These are phyloP conservation scores for Scutellaria minor DNA, from an alignment of 257 asterid genomes.

Conservation along the genomic window DNA sequence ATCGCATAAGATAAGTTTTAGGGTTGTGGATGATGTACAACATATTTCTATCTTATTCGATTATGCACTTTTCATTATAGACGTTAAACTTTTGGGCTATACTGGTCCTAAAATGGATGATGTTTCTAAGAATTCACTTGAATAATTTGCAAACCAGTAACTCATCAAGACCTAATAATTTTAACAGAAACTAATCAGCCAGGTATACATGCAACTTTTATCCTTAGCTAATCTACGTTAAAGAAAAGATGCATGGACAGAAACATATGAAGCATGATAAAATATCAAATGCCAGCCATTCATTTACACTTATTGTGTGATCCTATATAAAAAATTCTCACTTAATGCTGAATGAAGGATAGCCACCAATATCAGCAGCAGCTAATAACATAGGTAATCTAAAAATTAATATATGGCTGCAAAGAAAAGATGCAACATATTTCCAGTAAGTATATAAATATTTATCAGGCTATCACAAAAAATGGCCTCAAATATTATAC, in stretches of 20 bases:
- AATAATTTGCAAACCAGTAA: neutral
- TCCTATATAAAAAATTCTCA: constrained; percentile 6
- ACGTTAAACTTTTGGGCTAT: neutral
- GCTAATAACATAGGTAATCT: neutral
- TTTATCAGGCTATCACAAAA: neutral
- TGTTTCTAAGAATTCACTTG: neutral
- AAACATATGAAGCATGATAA: neutral
- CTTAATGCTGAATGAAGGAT: neutral
- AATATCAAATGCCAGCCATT: neutral
- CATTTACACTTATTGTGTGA: neutral
- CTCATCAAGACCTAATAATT: neutral
- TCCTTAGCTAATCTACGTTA: neutral
- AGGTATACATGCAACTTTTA: neutral
- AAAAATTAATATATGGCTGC: constrained; percentile 12
- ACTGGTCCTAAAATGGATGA: neutral
- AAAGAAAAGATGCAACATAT: constrained; percentile 14
- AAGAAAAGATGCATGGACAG: neutral
- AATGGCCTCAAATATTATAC: neutral
- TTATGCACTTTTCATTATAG: constrained; percentile 4
- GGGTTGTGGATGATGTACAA: neutral
- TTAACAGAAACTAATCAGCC: neutral
- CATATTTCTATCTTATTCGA: neutral
- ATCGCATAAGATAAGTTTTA: constrained; percentile 3
- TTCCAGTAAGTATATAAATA: neutral
- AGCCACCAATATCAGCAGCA: neutral